Percentiles rank a stretch among this genome's conserved stretches.
phyloP scores from a whole-genome alignment of 495 filamentous ascomycete species.

The Neurospora africana region DNA sequence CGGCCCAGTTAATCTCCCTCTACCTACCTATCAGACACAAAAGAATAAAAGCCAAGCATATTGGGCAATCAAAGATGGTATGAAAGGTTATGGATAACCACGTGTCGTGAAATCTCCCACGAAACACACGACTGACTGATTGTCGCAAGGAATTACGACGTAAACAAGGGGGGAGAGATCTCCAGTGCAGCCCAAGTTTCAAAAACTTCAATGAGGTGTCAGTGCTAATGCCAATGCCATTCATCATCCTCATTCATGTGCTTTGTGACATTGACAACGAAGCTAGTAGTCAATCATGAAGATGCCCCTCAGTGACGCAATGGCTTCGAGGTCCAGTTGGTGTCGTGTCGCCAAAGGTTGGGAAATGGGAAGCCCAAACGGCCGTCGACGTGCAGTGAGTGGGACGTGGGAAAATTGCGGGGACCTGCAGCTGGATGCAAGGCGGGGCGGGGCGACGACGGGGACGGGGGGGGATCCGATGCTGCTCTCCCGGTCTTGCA shows the following conservation, averaged over 20 bases:
- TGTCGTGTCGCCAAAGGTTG: background rate
- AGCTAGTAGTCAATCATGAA: background rate
- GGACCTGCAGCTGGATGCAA: background rate
- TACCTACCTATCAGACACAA: background rate
- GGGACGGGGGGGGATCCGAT: background rate
- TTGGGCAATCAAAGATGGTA: background rate
- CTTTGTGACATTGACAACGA: background rate
- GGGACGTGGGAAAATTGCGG: background rate
- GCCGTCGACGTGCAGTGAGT: background rate
- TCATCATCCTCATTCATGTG: background rate
- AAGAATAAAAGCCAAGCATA: background rate
- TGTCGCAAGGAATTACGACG: background rate
- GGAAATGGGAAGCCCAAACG: background rate
- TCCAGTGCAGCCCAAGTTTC: background rate
- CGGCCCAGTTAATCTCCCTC: background rate
- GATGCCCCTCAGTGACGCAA: background rate
- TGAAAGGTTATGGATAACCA: background rate
- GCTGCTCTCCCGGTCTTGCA: background rate
- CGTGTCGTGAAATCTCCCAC: background rate
- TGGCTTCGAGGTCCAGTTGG: background rate
- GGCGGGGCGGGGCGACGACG: background rate
- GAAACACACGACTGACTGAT: background rate
- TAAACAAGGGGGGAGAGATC: background rate
- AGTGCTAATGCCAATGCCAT: background rate
- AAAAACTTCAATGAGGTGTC: background rate